phyloP scores from a whole-genome alignment of 371 early-diverging fungal species.

The Scutellospora calospora region DNA sequence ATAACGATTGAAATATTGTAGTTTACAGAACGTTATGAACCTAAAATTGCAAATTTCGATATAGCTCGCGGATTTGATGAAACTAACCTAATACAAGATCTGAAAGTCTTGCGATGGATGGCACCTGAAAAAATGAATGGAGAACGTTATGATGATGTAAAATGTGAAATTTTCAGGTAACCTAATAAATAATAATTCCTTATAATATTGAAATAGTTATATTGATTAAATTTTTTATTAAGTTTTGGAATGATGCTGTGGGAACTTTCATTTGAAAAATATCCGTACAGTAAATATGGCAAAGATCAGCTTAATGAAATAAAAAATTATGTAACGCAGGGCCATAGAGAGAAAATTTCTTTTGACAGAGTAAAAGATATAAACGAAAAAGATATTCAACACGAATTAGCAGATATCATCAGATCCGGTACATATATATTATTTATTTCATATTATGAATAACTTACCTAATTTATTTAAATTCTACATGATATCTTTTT shows the following conservation, averaged over 20 bases:
- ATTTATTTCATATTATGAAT: no score
- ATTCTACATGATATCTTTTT: neutral
- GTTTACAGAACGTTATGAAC: constrained; percentile 8
- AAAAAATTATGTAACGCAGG: neutral
- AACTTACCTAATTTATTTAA: no score
- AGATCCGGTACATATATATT: neutral
- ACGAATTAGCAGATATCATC: neutral
- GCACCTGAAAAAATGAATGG: constrained; percentile 32
- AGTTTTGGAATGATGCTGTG: constrained; percentile 30
- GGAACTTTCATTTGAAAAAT: neutral
- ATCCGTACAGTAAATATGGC: no score
- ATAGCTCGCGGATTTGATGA: neutral
- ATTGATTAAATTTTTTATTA: no score
- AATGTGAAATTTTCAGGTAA: constrained; percentile 43
- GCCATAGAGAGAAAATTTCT: neutral
- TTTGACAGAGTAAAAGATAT: neutral
- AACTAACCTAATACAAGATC: neutral
- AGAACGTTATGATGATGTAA: neutral
- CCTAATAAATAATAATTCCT: no score
- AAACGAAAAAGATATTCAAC: neutral
- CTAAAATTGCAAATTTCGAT: constrained; percentile 41
- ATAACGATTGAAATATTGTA: neutral
- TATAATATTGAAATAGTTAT: no score
- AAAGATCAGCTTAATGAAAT: neutral
- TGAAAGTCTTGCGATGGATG: constrained; percentile 31